Percentiles rank a stretch among this genome's conserved stretches.
Evolutionary conservation across 2,329 filamentous ascomycete species (phyloP).

Genomic region (Iodosphaeria phyllophila): DNA sequence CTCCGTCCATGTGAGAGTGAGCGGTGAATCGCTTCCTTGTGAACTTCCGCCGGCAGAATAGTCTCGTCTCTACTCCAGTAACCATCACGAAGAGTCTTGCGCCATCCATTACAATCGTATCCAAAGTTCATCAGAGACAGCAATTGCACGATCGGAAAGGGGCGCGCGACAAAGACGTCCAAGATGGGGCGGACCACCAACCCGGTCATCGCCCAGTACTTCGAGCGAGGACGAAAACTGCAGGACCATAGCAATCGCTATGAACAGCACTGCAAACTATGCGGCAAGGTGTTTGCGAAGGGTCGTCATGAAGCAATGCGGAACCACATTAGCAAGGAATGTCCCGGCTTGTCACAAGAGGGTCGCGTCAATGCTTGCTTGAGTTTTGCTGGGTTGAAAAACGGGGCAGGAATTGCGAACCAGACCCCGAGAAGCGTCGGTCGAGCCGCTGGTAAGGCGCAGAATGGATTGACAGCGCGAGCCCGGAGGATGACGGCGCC

Average conservation of each 20-base stretch:
- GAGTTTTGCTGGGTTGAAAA: constrained; percentile 53
- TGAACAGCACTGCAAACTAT: constrained; percentile 67
- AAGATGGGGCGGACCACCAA: constrained; percentile 72
- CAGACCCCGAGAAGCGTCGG: constrained; percentile 1
- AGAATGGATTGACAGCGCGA: constrained; percentile 4
- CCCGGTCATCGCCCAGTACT: constrained; percentile 72
- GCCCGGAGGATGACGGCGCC: constrained; percentile 1
- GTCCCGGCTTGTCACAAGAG: constrained; percentile 55
- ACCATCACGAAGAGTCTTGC: no score
- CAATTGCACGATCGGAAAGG: constrained; percentile 1
- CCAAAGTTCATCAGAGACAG: no score
- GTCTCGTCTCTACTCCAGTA: no score
- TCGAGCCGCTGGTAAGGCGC: background rate
- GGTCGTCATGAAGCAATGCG: constrained; percentile 71
- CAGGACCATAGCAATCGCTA: constrained; percentile 84
- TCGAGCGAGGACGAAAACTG: constrained; percentile 70
- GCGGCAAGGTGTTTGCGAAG: constrained; percentile 78
- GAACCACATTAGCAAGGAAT: constrained; percentile 71
- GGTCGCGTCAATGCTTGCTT: constrained; percentile 61
- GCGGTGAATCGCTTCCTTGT: no score
- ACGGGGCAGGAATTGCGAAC: no score
- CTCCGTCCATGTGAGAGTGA: no score
- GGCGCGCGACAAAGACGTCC: constrained; percentile 3
- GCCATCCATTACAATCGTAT: no score
- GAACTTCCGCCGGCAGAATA: no score